Percentiles rank a stretch among this genome's conserved stretches.
These are phyloP conservation scores for Castanea crenata DNA, from an alignment of 306 rosid genomes.

Conservation along the genomic window DNA sequence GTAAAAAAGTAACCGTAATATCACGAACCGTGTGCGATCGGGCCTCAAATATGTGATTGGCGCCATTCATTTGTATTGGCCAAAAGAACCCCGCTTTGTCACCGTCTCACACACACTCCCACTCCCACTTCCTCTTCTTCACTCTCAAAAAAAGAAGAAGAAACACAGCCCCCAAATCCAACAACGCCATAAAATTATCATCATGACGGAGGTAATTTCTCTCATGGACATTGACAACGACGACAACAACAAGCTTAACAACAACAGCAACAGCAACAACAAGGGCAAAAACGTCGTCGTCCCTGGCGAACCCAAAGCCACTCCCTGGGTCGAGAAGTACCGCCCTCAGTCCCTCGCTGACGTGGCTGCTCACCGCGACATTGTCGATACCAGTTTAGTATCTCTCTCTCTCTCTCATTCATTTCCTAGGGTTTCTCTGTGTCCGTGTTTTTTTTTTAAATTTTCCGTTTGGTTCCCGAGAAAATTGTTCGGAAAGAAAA, in stretches of 20 bases:
- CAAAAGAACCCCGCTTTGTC: too few species aligned
- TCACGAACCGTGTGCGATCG: too few species aligned
- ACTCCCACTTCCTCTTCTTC: not conserved
- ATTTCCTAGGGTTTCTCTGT: conserved; percentile 40
- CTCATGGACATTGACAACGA: conserved; percentile 68
- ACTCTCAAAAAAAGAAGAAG: not conserved
- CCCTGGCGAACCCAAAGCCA: conserved; percentile 34
- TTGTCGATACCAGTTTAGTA: conserved; percentile 75
- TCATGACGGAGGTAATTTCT: conserved; percentile 47
- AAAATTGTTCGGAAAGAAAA: not conserved
- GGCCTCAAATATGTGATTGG: too few species aligned
- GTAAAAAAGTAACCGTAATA: too few species aligned
- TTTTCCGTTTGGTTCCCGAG: conserved; percentile 10
- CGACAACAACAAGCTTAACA: conserved; percentile 6
- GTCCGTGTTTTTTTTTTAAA: not conserved
- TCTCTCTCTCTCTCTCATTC: not conserved
- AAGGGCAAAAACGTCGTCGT: conserved; percentile 46
- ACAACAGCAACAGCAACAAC: not conserved
- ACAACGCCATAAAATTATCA: not conserved
- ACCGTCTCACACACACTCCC: not conserved
- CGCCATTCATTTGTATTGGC: too few species aligned
- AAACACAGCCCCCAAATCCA: not conserved
- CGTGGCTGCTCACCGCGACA: conserved; percentile 97
- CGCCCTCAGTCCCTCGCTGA: conserved; percentile 94
- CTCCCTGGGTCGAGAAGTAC: conserved; percentile 91